Base-by-base conservation (phyloP, 2,329 filamentous ascomycete genomes). In the Periconia digitata region DNA sequence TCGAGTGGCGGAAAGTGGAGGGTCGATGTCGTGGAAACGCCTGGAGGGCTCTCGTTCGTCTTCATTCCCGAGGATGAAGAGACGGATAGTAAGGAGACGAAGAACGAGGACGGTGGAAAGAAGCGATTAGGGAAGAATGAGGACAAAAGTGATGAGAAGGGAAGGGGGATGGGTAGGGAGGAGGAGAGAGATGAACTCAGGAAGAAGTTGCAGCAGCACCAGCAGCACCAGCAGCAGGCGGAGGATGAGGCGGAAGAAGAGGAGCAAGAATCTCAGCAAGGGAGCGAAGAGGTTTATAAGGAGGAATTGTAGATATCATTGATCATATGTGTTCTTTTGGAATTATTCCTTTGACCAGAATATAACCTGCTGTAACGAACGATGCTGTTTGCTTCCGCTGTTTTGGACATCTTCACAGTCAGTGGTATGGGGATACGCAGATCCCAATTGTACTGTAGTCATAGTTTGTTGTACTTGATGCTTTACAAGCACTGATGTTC, bases 11-110 rank as follows among this genome's bases (percentile, higher is more conserved):
- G 84, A 15, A 40, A 40, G 38, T 96, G 91, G 90, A 87, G 85
- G 60, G 75, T 96, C 50, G 89, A 94, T 69, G 78, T 94, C 13
- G 82, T 94, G 1, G 87, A 94, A 61, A 78, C 83, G 10, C 81
- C 85, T 1, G 79, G 81, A 4, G 78, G 78, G 81, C 38, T 27
- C 18, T 16, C 23, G 12, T 74, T 82, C 52, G 86, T 90, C 64
- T 82, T 92, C 35, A 82, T 89, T 22, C 27, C 27, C 6, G 73
- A 74, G 1, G 79, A 81, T 12, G 78, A 78, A 1, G 79, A 81
- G 12, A 78, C 78, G 8, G 68, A 74, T 53, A 58, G 58, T 41
- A 52, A 58, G 52, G 51, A 51, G 2, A 52, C 63, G 39, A 55
- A 34, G 55, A 59, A 42, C 53, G 53, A 32, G 43, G 51, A 46